phyloP scores from a whole-genome alignment of 2,329 filamentous ascomycete genomes.

The Cercospora sp. region DNA sequence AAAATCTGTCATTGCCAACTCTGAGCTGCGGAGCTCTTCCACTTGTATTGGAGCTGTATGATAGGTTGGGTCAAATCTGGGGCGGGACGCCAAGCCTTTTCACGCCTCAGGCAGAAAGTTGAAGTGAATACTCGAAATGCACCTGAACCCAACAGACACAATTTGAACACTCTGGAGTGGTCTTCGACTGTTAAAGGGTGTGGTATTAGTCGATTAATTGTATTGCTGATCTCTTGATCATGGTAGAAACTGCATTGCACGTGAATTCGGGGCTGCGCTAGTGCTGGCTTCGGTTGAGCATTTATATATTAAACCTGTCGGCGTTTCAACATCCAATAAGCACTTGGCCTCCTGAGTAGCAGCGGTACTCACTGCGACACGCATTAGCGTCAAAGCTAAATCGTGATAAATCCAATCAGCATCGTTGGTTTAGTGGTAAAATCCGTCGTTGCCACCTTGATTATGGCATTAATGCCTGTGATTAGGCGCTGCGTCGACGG shows the following conservation, averaged over 20 bases:
- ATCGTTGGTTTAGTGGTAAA: background rate
- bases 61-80: background rate
- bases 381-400: background rate
- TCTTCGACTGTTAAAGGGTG: background rate
- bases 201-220: background rate
- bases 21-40: background rate
- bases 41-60: background rate
- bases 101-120: background rate
- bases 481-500: background rate
- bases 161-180: background rate
- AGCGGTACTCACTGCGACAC: rapidly evolving
- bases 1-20: background rate
- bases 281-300: too few species aligned
- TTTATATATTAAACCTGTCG: too few species aligned
- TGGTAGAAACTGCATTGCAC: background rate
- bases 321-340: background rate
- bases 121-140: background rate
- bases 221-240: background rate
- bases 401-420: background rate
- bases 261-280: too few species aligned
- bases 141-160: background rate
- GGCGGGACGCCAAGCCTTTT: background rate
- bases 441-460: background rate
- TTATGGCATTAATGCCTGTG: background rate
- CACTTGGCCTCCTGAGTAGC: background rate